Conservation (phyloP, 768 basidiomycete species). For the Termitomyces sp. region DNA sequence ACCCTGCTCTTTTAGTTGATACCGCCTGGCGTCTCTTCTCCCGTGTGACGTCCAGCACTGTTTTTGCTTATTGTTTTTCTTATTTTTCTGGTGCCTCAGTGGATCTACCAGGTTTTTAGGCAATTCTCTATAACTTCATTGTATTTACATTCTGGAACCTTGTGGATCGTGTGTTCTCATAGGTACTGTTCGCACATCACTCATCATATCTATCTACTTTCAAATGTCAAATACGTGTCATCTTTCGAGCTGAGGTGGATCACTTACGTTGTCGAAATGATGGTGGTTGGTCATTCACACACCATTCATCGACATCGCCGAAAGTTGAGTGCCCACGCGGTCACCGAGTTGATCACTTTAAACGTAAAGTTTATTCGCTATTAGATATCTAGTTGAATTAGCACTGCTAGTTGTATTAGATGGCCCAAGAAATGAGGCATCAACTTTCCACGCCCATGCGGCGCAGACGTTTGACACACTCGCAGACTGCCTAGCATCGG, state of each 20-base stretch:
- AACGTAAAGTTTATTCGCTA: not conserved
- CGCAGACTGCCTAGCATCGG: too few relatives aligned
- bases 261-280: not conserved
- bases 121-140: not conserved
- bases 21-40: not conserved
- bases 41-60: not conserved
- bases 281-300: not conserved
- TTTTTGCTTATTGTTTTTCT: not conserved
- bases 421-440: not conserved
- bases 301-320: not conserved
- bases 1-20: constrained; percentile 3
- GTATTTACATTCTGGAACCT: constrained; percentile 6
- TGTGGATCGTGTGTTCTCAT: constrained; percentile 1
- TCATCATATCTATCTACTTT: constrained; percentile 8
- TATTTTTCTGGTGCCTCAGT: not conserved
- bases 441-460: not conserved
- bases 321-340: not conserved
- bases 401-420: not conserved
- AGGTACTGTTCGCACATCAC: not conserved
- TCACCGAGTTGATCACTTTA: not conserved
- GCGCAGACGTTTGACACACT: not conserved
- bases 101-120: not conserved
- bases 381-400: not conserved
- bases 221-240: not conserved
- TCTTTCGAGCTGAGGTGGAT: not conserved